Percentiles rank a stretch among this genome's conserved stretches.
These are phyloP conservation scores for Nakazawaea wickerhamii DNA, from an alignment of 805 yeast species.

Conservation along the genomic window DNA sequence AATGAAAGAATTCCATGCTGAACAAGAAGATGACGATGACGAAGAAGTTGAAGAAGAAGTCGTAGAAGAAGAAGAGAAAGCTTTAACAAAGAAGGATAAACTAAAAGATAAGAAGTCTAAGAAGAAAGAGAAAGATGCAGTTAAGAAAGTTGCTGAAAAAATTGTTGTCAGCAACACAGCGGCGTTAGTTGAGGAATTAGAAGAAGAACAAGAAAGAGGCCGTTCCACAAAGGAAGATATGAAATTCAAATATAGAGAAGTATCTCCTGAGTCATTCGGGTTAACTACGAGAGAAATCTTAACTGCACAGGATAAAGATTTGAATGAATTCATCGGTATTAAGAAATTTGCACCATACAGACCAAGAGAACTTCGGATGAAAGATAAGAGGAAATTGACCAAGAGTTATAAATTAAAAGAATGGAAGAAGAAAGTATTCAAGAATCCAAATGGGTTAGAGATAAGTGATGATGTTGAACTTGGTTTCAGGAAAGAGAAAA, in stretches of 20 bases:
- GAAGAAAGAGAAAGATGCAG: slow-evolving; percentile 56
- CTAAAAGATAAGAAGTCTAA: slow-evolving; percentile 47
- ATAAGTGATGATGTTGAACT: slow-evolving; percentile 30
- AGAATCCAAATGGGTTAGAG: slow-evolving; percentile 46
- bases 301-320: slow-evolving; percentile 79
- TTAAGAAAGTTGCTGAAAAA: slow-evolving; percentile 66
- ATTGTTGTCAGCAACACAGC: slow-evolving; percentile 72
- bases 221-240: slow-evolving; percentile 39
- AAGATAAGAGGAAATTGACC: slow-evolving; percentile 79
- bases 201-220: slow-evolving; percentile 58
- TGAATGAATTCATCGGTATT: slow-evolving; percentile 81
- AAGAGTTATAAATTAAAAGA: slow-evolving; percentile 79
- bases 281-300: slow-evolving; percentile 80
- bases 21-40: slow-evolving; percentile 16
- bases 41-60: slow-evolving; percentile 14
- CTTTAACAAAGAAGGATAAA: slow-evolving; percentile 49
- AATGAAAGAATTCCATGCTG: slow-evolving; percentile 32
- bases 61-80: slow-evolving; percentile 21
- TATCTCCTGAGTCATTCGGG: slow-evolving; percentile 92
- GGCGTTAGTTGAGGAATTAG: slow-evolving; percentile 63
- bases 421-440: slow-evolving; percentile 85
- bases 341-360: slow-evolving; percentile 94
- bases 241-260: slow-evolving; percentile 83
- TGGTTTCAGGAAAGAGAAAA: slow-evolving; percentile 18
- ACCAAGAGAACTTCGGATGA: slow-evolving; percentile 60